A percentile compares a stretch with the other conserved stretches of the same genome.
phyloP scores from a whole-genome alignment of 768 basidiomycete species.

The Leccinum pellstonianum region DNA sequence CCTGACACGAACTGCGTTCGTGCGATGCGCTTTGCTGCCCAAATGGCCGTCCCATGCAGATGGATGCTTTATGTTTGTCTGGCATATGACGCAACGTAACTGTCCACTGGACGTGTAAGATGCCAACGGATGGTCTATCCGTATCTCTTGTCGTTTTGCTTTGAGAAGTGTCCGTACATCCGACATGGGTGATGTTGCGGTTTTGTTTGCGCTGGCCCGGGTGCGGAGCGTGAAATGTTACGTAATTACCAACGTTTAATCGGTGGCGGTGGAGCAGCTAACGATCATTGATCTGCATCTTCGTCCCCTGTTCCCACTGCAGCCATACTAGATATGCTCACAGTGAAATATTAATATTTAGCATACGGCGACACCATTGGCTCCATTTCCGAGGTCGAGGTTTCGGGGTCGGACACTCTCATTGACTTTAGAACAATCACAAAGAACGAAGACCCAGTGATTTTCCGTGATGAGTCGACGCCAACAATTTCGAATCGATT shows the following conservation, averaged over 20 bases:
- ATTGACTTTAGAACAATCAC: neutral
- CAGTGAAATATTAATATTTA: neutral
- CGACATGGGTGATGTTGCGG: slow-evolving; percentile 46
- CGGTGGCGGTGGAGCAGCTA: no score
- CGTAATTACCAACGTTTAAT: no score
- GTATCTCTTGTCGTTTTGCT: slow-evolving; percentile 77
- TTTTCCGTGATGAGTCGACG: neutral
- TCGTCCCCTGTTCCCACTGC: no score
- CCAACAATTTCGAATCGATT: neutral
- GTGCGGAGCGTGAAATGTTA: neutral
- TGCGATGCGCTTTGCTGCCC: slow-evolving; percentile 77
- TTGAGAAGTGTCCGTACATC: slow-evolving; percentile 80
- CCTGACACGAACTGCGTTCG: slow-evolving; percentile 55
- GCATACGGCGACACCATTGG: neutral
- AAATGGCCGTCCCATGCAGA: slow-evolving; percentile 88
- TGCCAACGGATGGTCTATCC: slow-evolving; percentile 71
- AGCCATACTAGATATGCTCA: neutral
- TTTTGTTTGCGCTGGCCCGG: neutral
- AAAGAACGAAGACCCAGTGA: neutral
- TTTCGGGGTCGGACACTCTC: neutral
- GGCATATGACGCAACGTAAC: slow-evolving; percentile 68
- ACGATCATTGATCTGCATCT: no score
- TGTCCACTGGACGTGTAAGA: slow-evolving; percentile 65
- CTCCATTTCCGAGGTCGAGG: slow-evolving; percentile 1
- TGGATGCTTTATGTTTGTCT: slow-evolving; percentile 63